These are phyloP conservation scores for Pseudocercospora cruenta DNA, from an alignment of 2,329 filamentous ascomycete species.

Conservation along the genomic window DNA sequence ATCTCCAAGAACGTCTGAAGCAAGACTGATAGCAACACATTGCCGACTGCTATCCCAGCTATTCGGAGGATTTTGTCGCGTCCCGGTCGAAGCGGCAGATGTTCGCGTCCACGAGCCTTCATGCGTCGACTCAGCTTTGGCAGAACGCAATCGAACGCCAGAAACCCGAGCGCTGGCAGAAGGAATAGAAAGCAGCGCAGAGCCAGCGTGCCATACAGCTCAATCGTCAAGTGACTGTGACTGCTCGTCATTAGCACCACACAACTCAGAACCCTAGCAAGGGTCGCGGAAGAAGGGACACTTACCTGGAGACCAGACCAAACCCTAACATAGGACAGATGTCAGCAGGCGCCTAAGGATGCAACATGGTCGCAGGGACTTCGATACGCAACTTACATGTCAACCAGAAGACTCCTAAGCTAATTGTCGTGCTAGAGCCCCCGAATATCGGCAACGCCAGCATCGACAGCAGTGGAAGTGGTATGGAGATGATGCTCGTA, in stretches of 20 bases:
- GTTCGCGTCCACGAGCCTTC: constrained; percentile 66
- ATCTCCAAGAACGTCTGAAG: constrained; percentile 62
- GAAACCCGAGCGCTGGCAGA: constrained; percentile 71
- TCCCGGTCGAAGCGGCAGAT: constrained; percentile 51
- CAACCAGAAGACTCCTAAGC: constrained; percentile 86
- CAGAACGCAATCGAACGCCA: constrained; percentile 70
- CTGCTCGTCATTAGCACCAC: constrained; percentile 45
- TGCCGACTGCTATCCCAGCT: constrained; percentile 58
- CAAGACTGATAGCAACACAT: constrained; percentile 57
- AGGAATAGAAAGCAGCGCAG: constrained; percentile 73
- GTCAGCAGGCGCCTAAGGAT: not conserved
- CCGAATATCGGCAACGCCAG: constrained; percentile 74
- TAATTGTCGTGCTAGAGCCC: constrained; percentile 78
- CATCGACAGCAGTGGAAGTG: constrained; percentile 58
- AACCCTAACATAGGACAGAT: constrained; percentile 53
- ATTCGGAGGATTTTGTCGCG: constrained; percentile 53
- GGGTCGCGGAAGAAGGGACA: not conserved
- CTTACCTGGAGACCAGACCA: constrained; percentile 66
- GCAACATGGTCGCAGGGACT: not conserved
- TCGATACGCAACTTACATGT: constrained; percentile 54
- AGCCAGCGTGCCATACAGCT: constrained; percentile 70
- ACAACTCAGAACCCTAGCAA: not conserved
- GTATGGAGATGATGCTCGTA: constrained; percentile 36
- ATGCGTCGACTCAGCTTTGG: constrained; percentile 70
- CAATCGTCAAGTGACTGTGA: constrained; percentile 73